These are phyloP conservation scores for Phyllosticta citrichinensis DNA, from an alignment of 2,329 filamentous ascomycete genomes.

Conservation along the genomic window DNA sequence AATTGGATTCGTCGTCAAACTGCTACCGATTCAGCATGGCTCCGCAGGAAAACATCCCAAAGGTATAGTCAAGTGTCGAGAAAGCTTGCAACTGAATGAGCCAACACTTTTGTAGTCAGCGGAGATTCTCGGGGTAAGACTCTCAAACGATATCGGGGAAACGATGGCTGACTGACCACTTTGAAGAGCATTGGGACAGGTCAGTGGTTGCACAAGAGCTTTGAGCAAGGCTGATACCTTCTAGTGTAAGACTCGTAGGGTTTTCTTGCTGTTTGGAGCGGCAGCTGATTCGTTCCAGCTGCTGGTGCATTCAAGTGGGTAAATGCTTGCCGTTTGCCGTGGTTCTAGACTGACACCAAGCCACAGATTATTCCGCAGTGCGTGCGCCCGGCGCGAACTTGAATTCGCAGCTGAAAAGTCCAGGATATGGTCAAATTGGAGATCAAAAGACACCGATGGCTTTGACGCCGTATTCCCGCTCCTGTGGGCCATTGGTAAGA, in stretches of 20 bases:
- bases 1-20: background rate
- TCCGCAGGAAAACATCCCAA: slow-evolving; percentile 10
- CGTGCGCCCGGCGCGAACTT: too few relatives aligned
- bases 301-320: slow-evolving; percentile 32
- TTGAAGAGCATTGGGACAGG: slow-evolving; percentile 29
- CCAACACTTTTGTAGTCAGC: slow-evolving; percentile 26
- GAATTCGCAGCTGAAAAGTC: slow-evolving; percentile 11
- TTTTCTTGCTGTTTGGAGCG: slow-evolving; percentile 13
- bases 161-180: background rate
- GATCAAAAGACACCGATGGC: slow-evolving; percentile 50
- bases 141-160: background rate
- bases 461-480: slow-evolving; percentile 53
- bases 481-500: slow-evolving; percentile 49
- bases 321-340: background rate
- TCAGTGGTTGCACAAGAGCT: slow-evolving; percentile 12
- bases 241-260: slow-evolving; percentile 13
- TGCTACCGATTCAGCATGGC: slow-evolving; percentile 1
- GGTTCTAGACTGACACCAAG: slow-evolving; percentile 16
- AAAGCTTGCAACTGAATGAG: background rate
- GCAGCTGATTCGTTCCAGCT: slow-evolving; percentile 17
- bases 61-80: background rate
- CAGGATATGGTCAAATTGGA: slow-evolving; percentile 53
- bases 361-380: slow-evolving; percentile 27
- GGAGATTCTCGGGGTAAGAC: slow-evolving; percentile 28
- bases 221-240: slow-evolving; percentile 2